Percentiles rank a stretch among this genome's conserved stretches.
Conservation (phyloP, 2,329 filamentous ascomycete species). For the Stemphylium beticola region DNA sequence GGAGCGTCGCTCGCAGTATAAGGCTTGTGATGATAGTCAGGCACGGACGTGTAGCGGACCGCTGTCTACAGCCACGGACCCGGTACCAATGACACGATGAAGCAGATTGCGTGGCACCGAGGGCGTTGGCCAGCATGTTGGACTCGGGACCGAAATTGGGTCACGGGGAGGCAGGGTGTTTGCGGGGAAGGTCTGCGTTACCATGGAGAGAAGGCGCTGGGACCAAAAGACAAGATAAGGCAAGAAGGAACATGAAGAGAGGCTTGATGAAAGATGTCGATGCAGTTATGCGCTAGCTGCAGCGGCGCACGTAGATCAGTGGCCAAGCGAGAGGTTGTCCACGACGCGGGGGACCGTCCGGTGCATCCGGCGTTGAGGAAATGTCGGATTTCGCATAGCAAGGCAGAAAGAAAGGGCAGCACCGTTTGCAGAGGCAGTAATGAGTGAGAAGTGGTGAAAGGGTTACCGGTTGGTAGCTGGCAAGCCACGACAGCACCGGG, state of each 20-base stretch:
- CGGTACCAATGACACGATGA: constrained; percentile 12
- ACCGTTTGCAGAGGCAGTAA: neutral
- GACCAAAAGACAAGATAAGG: neutral
- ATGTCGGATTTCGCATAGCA: neutral
- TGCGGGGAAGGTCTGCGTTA: neutral
- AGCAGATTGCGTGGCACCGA: constrained; percentile 5
- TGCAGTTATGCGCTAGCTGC: constrained; percentile 32
- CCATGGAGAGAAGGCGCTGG: neutral
- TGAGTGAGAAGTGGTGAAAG: constrained; percentile 11
- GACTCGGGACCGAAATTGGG: constrained; percentile 5
- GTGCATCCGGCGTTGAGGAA: constrained; percentile 17
- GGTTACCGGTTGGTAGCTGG: constrained; percentile 19
- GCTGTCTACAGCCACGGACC: constrained; percentile 16
- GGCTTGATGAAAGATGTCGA: constrained; percentile 3
- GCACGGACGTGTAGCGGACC: constrained; percentile 15
- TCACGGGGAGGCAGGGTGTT: neutral
- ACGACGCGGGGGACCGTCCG: constrained; percentile 28
- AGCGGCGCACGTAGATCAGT: constrained; percentile 45
- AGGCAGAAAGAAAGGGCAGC: neutral
- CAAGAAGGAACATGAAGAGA: neutral
- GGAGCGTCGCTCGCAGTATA: neutral
- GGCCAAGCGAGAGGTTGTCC: constrained; percentile 33
- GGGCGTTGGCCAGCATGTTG: constrained; percentile 13
- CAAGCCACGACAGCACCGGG: constrained; percentile 21
- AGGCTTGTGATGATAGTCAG: neutral